Percentiles rank a stretch among this genome's conserved stretches.
Conservation (phyloP, 1,284 basidiomycete genomes). For the Ceratobasidium sp. region DNA sequence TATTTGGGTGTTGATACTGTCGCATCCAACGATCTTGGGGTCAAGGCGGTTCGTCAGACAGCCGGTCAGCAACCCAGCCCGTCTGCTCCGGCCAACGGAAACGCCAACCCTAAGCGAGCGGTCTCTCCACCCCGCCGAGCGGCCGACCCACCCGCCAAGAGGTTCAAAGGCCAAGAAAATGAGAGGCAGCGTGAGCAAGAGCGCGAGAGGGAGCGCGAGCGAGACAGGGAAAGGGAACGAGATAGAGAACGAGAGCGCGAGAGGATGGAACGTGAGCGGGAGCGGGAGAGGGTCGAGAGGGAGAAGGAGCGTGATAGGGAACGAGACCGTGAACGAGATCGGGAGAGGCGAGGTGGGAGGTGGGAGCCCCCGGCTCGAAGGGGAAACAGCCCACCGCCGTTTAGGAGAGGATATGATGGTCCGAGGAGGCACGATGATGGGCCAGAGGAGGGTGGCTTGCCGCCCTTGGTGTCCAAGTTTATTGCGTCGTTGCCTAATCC, state of each 20-base stretch:
- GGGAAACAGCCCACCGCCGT: slow-evolving; percentile 38
- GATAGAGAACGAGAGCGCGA: slow-evolving; percentile 54
- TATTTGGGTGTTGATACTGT: slow-evolving; percentile 90
- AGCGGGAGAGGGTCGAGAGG: slow-evolving; percentile 57
- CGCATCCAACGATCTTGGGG: slow-evolving; percentile 86
- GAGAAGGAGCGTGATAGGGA: slow-evolving; percentile 49
- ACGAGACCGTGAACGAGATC: slow-evolving; percentile 55
- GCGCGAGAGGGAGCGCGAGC: slow-evolving; percentile 59
- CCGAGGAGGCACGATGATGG: slow-evolving; percentile 36
- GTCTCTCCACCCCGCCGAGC: slow-evolving; percentile 54
- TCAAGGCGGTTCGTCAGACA: slow-evolving; percentile 47
- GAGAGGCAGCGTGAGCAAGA: slow-evolving; percentile 49
- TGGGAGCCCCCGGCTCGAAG: slow-evolving; percentile 56
- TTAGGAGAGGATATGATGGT: slow-evolving; percentile 25
- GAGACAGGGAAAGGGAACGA: slow-evolving; percentile 51
- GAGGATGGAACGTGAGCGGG: slow-evolving; percentile 52
- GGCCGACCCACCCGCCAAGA: slow-evolving; percentile 58
- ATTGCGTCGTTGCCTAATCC: slow-evolving; percentile 77
- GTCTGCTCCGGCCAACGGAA: slow-evolving; percentile 25
- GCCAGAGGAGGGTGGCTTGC: slow-evolving; percentile 62
- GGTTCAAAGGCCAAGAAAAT: slow-evolving; percentile 54
- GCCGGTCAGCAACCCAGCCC: slow-evolving; percentile 42
- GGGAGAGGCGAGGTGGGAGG: slow-evolving; percentile 42
- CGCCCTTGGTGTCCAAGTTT: slow-evolving; percentile 81
- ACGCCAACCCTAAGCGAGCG: slow-evolving; percentile 37